Percentiles rank a stretch among this genome's conserved stretches.
These are phyloP conservation scores for Fraxinus cuspidata DNA, from an alignment of 257 asterid genomes.

Conservation along the genomic window DNA sequence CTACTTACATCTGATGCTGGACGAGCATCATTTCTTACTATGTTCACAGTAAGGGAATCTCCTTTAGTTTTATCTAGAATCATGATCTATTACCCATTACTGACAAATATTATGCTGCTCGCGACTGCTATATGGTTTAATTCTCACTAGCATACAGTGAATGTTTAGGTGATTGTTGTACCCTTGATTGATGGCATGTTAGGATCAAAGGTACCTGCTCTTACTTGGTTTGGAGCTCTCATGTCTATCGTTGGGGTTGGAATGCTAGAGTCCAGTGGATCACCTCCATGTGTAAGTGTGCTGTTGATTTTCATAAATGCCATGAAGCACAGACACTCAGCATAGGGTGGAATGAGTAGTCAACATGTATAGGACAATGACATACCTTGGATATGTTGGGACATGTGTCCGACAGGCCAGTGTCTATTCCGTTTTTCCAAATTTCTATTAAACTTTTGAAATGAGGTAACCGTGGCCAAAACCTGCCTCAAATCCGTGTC, in stretches of 20 bases:
- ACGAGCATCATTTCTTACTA: slow-evolving; percentile 68
- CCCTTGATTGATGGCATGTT: slow-evolving; percentile 80
- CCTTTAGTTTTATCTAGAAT: neutral
- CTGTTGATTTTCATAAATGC: slow-evolving; percentile 9
- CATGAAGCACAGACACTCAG: neutral
- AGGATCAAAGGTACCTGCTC: slow-evolving; percentile 65
- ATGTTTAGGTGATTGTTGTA: slow-evolving; percentile 75
- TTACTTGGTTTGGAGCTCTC: slow-evolving; percentile 82
- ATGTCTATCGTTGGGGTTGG: slow-evolving; percentile 67
- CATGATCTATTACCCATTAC: neutral
- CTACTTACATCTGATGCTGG: slow-evolving; percentile 85
- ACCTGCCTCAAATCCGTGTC: neutral
- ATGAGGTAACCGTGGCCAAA: neutral
- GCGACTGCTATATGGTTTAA: slow-evolving; percentile 9
- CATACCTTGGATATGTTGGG: neutral
- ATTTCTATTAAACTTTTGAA: neutral
- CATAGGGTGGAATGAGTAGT: neutral
- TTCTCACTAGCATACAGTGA: slow-evolving; percentile 27
- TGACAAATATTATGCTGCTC: slow-evolving; percentile 1
- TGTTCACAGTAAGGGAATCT: slow-evolving; percentile 68
- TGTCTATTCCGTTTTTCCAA: too few species aligned
- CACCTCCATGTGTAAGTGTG: slow-evolving; percentile 76
- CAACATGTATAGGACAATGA: too few species aligned
- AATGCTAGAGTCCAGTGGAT: slow-evolving; percentile 84
- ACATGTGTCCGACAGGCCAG: too few species aligned